Base-by-base conservation (phyloP, 164 flowering plant genomes). In the Warburgia ugandensis region DNA sequence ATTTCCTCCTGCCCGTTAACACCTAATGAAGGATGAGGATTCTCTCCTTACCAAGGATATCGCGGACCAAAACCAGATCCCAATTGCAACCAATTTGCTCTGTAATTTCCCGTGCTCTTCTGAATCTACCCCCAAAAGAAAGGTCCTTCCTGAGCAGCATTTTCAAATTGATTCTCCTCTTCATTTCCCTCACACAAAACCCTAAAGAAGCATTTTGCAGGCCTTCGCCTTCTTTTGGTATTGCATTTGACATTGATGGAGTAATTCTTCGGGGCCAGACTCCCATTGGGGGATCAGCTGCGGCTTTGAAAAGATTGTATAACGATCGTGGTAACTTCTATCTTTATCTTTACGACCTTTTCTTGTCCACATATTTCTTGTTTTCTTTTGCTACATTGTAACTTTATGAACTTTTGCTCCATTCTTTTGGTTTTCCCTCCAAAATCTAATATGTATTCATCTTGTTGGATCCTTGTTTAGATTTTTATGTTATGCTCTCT, bases 201-300 rank as follows among this genome's bases (percentile, higher is more conserved):
- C n/a, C n/a, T n/a, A n/a, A n/a, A n/a, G n/a, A n/a, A n/a, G n/a
- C n/a, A n/a, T n/a, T n/a, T n/a, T n/a, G n/a, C 52, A 71, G 80
- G 54, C 63, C 81, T 54, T 66, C 80, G n/a, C n/a, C n/a, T n/a
- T n/a, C 27, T 11, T 81, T 79, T 43, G 97, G 97, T 22, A 76
- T 89, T 23, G 92, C 92, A 0, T 89, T 89, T 37, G 92, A 85
- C 41, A 85, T 89, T 21, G 95, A 89, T 46, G 97, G 97, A 7
- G 97, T 89, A 20, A 33, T 89, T 41, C 65, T 85, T 3, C 82
- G 75, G 8, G 95, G 95, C n/a, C 44, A 51, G 5, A 46, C 62
- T 57, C 89, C 92, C 25, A 76, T 85, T 29, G 97, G 92, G 16
- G 76, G 77, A 22, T 81, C 97, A 29, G 73, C 73, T 5, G 59